Evolutionary conservation across 805 yeast species (phyloP).

Genomic region (Suhomyces pyralidae): DNA sequence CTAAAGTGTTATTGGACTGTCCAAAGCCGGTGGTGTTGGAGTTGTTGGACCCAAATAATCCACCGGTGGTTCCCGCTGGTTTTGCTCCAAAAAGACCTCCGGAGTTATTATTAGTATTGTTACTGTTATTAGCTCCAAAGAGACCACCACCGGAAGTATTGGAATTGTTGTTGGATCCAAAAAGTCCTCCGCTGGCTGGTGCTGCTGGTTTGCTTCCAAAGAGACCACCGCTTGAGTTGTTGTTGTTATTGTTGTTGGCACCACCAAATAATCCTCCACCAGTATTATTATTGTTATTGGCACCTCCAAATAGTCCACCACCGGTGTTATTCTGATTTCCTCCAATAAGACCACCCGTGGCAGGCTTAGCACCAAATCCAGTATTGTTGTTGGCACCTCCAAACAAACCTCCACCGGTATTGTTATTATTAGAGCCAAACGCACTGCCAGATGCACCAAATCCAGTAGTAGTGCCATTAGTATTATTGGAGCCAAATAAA

Average conservation of each 20-base stretch:
- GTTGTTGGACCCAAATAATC: slow-evolving; percentile 40
- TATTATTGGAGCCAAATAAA: slow-evolving; percentile 15
- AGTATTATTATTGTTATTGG: slow-evolving; percentile 9
- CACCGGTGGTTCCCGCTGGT: slow-evolving; percentile 31
- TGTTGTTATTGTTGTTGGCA: slow-evolving; percentile 6
- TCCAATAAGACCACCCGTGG: slow-evolving; percentile 19
- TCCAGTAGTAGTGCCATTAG: slow-evolving; percentile 2
- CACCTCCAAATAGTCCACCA: slow-evolving; percentile 13
- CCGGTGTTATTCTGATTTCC: slow-evolving; percentile 16
- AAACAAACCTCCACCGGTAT: slow-evolving; percentile 23
- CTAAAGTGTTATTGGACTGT: slow-evolving; percentile 14
- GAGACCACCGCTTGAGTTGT: slow-evolving; percentile 16
- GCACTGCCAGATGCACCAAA: slow-evolving; percentile 9
- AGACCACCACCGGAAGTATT: slow-evolving; percentile 8
- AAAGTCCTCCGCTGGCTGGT: slow-evolving; percentile 22
- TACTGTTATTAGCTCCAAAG: slow-evolving; percentile 9
- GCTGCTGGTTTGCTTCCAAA: slow-evolving; percentile 15
- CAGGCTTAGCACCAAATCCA: slow-evolving; percentile 6
- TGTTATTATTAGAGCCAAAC: slow-evolving; percentile 7
- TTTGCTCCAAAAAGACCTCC: slow-evolving; percentile 23
- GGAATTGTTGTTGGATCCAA: slow-evolving; percentile 12
- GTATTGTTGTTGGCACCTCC: slow-evolving; percentile 16
- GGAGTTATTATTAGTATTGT: slow-evolving; percentile 8
- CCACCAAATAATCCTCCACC: slow-evolving; percentile 16
- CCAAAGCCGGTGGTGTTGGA: slow-evolving; percentile 22